Base-by-base conservation (phyloP, 139 green algal species). In the Volvox africanus region DNA sequence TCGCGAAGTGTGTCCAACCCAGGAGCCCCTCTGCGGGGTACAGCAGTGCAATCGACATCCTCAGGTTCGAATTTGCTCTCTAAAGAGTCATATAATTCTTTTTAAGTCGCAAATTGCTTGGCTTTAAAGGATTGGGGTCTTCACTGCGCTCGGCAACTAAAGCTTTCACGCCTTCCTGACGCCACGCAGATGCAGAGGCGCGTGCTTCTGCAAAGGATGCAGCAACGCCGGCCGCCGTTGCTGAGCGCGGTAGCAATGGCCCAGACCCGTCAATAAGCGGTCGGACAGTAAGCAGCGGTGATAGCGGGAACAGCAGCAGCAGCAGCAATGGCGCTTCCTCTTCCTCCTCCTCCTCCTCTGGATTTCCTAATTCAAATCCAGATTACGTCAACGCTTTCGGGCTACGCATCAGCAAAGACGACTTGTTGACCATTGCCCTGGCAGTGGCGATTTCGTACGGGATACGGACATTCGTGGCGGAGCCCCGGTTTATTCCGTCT, bases 401-500 rank as follows among this genome's bases (percentile, higher is more conserved):
- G 13, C 62, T 97, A 76, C 90, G 87, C 21, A 94, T 98, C 33
- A 97, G 90, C 88, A 97, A 96, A 61, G 98, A 99, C 50, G 98
- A 99, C 86, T 86, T 98, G 0, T 75, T 97, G 20, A 99, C 98
- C 1, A 96, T 99, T 28, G 90, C 91, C 1, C 88, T 97, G 17
- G 97, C 98, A 17, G 89, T 99, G 9, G 94, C 92, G 3, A 95
- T 99, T 20, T 99, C 98, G 20, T 98, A 98, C 80, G 93, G 93
- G 75, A 98, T 99, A 61, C 92, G 97, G 91, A 97, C 95, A 89
- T 97, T 98, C 35, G 96, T 99, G 79, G 98, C 98, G 22, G 98
- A 99, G 93, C 98, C 98, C 0, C 95, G 98, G 14, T 99, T 99
- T 95, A 99, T 99, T 88, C 98, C 98, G 0, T 99, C 96, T 0